Evolutionary conservation across 2,329 filamentous ascomycete species (phyloP).

Genomic region (Apiospora pterosperma): DNA sequence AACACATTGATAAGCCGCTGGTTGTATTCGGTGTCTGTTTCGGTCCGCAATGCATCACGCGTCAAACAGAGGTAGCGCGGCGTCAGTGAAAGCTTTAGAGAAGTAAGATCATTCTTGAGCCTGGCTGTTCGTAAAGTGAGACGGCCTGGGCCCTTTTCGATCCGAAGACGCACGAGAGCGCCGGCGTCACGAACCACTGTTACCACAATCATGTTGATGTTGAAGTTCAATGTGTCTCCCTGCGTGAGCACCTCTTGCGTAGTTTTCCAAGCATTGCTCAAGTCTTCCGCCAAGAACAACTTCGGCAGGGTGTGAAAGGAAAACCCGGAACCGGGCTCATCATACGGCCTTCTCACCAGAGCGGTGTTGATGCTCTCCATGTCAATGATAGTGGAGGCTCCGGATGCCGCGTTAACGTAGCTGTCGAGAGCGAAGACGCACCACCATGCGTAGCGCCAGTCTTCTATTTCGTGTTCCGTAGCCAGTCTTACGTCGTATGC

Average conservation of each 20-base stretch:
- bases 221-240: slow-evolving; percentile 16
- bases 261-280: slow-evolving; percentile 21
- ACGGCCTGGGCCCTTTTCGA: slow-evolving; percentile 12
- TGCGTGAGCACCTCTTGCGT: slow-evolving; percentile 16
- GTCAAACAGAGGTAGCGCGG: slow-evolving; percentile 24
- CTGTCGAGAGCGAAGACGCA: slow-evolving; percentile 32
- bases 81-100: slow-evolving; percentile 26
- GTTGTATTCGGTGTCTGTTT: slow-evolving; percentile 23
- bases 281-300: slow-evolving; percentile 20
- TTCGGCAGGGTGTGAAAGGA: slow-evolving; percentile 9
- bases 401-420: slow-evolving; percentile 30
- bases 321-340: slow-evolving; percentile 3
- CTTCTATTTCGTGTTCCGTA: slow-evolving; percentile 27
- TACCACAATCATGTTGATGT: slow-evolving; percentile 25
- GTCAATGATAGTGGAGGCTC: slow-evolving; percentile 24
- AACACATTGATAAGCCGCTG: slow-evolving; percentile 21
- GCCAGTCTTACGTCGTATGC: slow-evolving; percentile 15
- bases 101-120: slow-evolving; percentile 18
- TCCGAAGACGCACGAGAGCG: slow-evolving; percentile 16
- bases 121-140: slow-evolving; percentile 8
- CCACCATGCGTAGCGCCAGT: slow-evolving; percentile 34
- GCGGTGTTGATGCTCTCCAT: slow-evolving; percentile 25
- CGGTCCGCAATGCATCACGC: slow-evolving; percentile 26
- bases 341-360: slow-evolving; percentile 15
- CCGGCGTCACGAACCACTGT: slow-evolving; percentile 23